A percentile compares a stretch with the other conserved stretches of the same genome.
These are phyloP conservation scores for Posidonia oceanica DNA, from an alignment of 116 monocot genomes.

Conservation along the genomic window DNA sequence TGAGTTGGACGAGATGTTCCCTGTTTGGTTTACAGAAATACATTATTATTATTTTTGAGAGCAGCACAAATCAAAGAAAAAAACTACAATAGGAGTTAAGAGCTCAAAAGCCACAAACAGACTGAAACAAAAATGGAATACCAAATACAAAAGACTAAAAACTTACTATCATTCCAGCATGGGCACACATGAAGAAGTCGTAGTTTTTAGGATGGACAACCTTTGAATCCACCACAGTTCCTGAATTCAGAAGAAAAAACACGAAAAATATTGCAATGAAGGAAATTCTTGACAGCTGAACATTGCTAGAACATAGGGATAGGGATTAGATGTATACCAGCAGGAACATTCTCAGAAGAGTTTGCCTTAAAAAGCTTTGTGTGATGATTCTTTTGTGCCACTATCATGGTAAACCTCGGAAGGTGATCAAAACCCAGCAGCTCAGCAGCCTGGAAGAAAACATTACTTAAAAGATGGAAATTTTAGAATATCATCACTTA, in stretches of 20 bases:
- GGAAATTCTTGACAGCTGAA: neutral
- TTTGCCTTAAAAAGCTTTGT: slow-evolving; percentile 59
- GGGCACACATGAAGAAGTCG: slow-evolving; percentile 87
- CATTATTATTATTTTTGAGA: too few relatives aligned
- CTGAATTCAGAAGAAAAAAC: slow-evolving; percentile 15
- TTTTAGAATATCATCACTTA: too few relatives aligned
- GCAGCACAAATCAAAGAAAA: too few relatives aligned
- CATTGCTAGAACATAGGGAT: neutral
- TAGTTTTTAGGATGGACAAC: slow-evolving; percentile 72
- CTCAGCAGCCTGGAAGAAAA: slow-evolving; percentile 26
- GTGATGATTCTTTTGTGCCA: slow-evolving; percentile 84
- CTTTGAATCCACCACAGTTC: slow-evolving; percentile 65
- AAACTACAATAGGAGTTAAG: too few relatives aligned
- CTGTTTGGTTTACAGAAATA: slow-evolving; percentile 11
- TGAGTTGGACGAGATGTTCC: slow-evolving; percentile 76
- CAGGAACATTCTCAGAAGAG: slow-evolving; percentile 57
- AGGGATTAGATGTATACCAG: slow-evolving; percentile 22
- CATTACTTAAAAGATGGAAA: neutral
- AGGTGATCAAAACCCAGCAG: slow-evolving; percentile 31
- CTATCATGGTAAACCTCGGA: slow-evolving; percentile 61
- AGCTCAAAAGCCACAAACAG: too few relatives aligned
- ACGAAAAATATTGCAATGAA: neutral
- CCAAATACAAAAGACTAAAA: neutral
- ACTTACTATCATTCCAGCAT: slow-evolving; percentile 70
- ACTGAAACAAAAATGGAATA: too few relatives aligned